Base-by-base conservation (phyloP, 2,329 filamentous ascomycete genomes). In the Pseudogymnoascus verrucosus region DNA sequence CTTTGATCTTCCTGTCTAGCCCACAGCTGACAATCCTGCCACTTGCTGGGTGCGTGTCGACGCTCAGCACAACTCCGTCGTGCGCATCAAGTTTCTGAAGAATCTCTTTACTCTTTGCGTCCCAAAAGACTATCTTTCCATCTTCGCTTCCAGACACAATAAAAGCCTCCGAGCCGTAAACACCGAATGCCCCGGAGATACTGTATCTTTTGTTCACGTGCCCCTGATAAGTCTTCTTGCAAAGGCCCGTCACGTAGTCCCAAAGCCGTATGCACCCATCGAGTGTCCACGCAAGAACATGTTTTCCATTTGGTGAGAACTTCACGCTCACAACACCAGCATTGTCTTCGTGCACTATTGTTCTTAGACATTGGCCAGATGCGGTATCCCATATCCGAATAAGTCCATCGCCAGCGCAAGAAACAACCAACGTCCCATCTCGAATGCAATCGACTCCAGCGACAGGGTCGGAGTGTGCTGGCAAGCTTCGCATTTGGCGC, bases 171-270 rank as follows among this genome's bases (percentile, higher is more conserved):
- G 70, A 62, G 0, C 79, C 79, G 67, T 89, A 88, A 1, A 84
- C 81, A 11, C 91, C 93, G 72, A 98, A 97, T 42, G 88, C 88
- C 3, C 92, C 91, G 2, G 85, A 85, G n/a, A 98, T 82, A 68
- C 91, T 93, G 76, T 89, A 98, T 66, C 88, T 88, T 63, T 85
- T 82, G 74, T 99, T 99, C 63, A 80, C 78, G 72, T 98, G 95
- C 0, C 95, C 95, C 74, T 97, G 92, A 76, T 98, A 99, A 12
- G 95, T 99, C 81, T 99, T 99, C 71, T 96, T 89, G 69, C 95
- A 95, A 28, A 87, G 86, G 6, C 93, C 93, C 39, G 91, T 86
- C 7, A 96, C 89, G 73, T 98, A 99, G 75, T 97, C 90, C 95
- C 95, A 99, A 21, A 99, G 79, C 1, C 95, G 87, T 57, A 99